Evolutionary conservation across 192 early-diverging fungal species (phyloP), one percentile per base, ranked within the genome.

Genomic region (Rhizoclosmatium globosum): DNA sequence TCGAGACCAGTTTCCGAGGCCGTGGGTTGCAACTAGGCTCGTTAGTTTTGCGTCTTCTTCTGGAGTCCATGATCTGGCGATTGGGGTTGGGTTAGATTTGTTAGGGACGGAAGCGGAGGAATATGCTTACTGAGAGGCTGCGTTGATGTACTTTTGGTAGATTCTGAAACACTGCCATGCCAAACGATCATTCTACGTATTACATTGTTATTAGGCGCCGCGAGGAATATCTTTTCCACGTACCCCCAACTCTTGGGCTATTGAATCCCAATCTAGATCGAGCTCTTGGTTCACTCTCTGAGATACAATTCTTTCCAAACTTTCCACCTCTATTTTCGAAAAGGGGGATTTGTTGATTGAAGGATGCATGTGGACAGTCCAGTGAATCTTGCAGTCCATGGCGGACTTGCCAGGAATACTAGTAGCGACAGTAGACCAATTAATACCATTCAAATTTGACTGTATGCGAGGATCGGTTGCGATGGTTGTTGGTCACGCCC

Each of bases 111-210:
- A n/a, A 9, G 53, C 0, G 53, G 53, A 56, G 53, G 53, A n/a
- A n/a, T 9, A n/a, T 56, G 53, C 9, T 56, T 47, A 76, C 74
- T 66, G 61, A 38, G 21, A 31, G 4, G 64, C 9, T 53, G 31
- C 42, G 39, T 64, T 66, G 23, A 76, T 64, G 60, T 76, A 67
- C 42, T 67, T 76, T 67, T 76, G 61, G 41, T 66, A 76, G 45
- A 76, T 31, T 38, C 44, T 13, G 38, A 66, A 76, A 39, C 74
- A 76, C 47, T 76, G 74, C 74, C 74, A 76, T 15, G 74, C 38
- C 11, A 67, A 1, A 3, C 74, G 74, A 19, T 62, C 74, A 31
- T 76, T 67, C 74, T 76, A 45, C 0, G 46, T 4, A 62, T 7
- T 19, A 7, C 11, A 31, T 62, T 62, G 15, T 62, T 31, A 62